Evolutionary conservation across 495 filamentous ascomycete species (phyloP).

Genomic region (Penicillium atrosanguineum): DNA sequence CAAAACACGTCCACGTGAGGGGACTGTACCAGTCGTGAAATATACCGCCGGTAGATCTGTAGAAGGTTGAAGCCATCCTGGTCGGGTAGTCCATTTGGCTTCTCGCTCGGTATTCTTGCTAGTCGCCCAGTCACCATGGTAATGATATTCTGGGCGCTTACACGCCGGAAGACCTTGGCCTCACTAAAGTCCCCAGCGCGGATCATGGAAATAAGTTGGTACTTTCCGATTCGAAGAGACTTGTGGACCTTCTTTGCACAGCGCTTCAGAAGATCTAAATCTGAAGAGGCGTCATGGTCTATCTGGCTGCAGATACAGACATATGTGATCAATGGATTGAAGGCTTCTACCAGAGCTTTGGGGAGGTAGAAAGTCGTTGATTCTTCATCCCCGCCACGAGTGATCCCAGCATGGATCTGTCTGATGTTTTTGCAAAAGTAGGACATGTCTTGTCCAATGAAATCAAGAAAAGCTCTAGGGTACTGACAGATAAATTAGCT

Average conservation of each 20-base stretch:
- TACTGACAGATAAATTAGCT: background rate
- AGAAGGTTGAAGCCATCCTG: constrained; percentile 3
- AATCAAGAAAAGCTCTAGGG: background rate
- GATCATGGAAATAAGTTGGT: constrained; percentile 9
- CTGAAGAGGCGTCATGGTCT: background rate
- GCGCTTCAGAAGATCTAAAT: background rate
- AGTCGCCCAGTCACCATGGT: constrained; percentile 6
- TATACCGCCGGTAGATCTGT: constrained; percentile 1
- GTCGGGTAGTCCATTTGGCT: background rate
- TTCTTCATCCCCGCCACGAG: background rate
- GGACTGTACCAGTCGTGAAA: background rate
- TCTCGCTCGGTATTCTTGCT: constrained; percentile 1
- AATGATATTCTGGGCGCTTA: constrained; percentile 1
- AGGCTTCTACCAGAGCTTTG: constrained; percentile 4
- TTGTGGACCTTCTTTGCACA: background rate
- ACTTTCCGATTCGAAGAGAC: background rate
- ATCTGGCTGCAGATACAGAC: constrained; percentile 4
- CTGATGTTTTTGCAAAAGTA: background rate
- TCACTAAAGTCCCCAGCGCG: constrained; percentile 8
- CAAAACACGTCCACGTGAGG: background rate
- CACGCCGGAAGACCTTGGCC: constrained; percentile 10
- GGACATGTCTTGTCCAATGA: background rate
- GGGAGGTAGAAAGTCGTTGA: constrained; percentile 1
- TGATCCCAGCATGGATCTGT: constrained; percentile 3
- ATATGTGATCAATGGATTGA: constrained; percentile 1